Conservation (phyloP, 306 rosid genomes). For the Prunus mongolica region DNA sequence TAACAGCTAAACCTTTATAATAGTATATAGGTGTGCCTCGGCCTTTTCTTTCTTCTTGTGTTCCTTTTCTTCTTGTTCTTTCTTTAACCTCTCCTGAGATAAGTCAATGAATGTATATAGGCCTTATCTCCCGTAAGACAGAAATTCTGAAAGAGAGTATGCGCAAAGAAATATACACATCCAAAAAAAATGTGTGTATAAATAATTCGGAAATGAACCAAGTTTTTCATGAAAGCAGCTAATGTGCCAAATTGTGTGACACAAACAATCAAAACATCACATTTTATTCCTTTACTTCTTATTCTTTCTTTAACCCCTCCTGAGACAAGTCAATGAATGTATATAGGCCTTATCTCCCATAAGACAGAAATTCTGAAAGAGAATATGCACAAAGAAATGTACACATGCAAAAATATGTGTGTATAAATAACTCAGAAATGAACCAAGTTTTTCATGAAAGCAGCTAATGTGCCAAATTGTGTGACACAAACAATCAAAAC, state of each 20-base stretch:
- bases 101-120: background rate
- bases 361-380: background rate
- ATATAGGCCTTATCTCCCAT: background rate
- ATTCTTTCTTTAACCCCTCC: conserved; percentile 89
- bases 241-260: background rate
- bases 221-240: background rate
- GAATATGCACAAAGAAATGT: background rate
- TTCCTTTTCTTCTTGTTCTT: conserved; percentile 91
- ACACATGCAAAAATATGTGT: background rate
- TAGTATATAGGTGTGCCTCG: conserved; percentile 81
- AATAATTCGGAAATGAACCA: background rate
- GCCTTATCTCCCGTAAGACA: background rate
- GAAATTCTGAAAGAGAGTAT: background rate
- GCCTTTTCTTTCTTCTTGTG: conserved; percentile 84
- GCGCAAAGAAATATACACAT: background rate
- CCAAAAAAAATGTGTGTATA: background rate
- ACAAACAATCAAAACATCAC: conserved; percentile 8
- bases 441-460: background rate
- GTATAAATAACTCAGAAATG: background rate
- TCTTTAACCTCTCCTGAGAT: conserved; percentile 80
- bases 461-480: background rate
- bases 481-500: conserved; percentile 7
- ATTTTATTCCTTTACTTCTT: conserved; percentile 46
- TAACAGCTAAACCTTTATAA: conserved; percentile 60
- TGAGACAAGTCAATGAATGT: conserved; percentile 20